Evolutionary conservation across 163 green algal genomes (phyloP).

Genomic region (Volvox carteri): DNA sequence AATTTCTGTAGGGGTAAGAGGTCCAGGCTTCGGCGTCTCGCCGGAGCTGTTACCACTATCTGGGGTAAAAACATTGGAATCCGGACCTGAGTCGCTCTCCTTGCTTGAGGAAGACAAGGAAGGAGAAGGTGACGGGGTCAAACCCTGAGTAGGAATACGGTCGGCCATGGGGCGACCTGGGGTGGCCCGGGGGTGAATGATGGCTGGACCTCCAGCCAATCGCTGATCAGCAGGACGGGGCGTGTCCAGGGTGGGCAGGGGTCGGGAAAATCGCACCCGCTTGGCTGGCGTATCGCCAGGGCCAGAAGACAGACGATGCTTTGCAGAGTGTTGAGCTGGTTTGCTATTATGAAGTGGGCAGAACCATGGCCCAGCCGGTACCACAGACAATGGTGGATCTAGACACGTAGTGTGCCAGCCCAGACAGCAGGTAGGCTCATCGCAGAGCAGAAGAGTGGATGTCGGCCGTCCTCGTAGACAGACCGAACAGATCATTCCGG

Average conservation of each 20-base stretch:
- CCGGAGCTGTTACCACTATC: background rate
- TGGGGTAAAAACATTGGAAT: background rate
- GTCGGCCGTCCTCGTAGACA: no score
- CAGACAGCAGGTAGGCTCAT: background rate
- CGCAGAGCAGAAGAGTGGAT: background rate
- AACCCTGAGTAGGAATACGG: no score
- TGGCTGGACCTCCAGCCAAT: no score
- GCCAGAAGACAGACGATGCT: background rate
- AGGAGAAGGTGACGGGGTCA: no score
- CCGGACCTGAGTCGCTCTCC: background rate
- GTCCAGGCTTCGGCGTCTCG: background rate
- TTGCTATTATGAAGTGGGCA: background rate
- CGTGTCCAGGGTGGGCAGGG: no score
- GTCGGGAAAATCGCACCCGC: no score
- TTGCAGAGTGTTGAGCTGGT: background rate
- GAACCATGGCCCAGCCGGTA: background rate
- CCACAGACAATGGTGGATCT: no score
- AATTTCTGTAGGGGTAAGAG: background rate
- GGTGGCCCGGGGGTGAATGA: no score
- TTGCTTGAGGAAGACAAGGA: background rate
- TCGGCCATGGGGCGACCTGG: no score
- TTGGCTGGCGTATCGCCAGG: no score
- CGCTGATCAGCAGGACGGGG: no score
- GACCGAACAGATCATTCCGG: background rate
- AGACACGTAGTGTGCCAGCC: no score